phyloP scores from a whole-genome alignment of 164 flowering plant species.

The Umbilicus rupestris region DNA sequence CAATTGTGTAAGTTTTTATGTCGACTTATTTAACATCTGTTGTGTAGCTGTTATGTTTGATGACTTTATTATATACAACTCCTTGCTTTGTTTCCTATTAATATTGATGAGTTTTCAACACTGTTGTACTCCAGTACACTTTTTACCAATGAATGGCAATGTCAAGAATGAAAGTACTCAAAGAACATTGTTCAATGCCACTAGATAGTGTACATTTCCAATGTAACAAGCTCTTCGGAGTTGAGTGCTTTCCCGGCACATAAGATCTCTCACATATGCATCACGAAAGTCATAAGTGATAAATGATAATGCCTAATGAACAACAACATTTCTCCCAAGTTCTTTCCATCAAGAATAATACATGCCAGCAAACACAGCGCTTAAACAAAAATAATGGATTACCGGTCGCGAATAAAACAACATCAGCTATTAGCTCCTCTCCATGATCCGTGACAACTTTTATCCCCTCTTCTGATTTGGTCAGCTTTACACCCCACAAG shows the following conservation, averaged over 20 bases:
- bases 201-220: no score
- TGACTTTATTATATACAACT: no score
- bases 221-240: not conserved
- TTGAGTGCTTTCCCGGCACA: not conserved
- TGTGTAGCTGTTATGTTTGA: no score
- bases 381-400: conserved; percentile 15
- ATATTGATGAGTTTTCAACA: not conserved
- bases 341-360: no score
- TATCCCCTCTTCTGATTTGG: conserved; percentile 68
- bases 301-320: not conserved
- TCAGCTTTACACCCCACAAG: conserved; percentile 32
- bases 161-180: no score
- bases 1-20: no score
- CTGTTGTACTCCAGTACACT: not conserved
- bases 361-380: no score
- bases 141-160: not conserved
- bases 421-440: conserved; percentile 78
- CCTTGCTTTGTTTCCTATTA: not conserved
- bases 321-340: no score
- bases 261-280: not conserved
- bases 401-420: conserved; percentile 97
- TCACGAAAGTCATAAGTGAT: not conserved
- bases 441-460: conserved; percentile 76
- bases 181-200: no score
- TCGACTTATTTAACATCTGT: no score